Conservation (phyloP, 768 basidiomycete genomes). For the Mycena indigotica region DNA sequence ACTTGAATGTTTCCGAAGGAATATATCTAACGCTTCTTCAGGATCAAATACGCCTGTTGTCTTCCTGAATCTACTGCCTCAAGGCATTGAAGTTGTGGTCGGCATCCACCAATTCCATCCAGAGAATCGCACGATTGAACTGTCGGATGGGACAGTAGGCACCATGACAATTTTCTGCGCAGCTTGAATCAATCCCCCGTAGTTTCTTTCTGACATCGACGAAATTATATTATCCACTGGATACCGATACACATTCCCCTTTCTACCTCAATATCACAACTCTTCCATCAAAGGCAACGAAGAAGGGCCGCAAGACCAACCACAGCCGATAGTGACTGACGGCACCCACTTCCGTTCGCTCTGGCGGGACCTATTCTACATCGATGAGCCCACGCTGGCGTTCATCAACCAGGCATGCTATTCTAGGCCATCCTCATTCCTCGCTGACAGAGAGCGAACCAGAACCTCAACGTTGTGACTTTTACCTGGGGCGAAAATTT, state of each 20-base stretch:
- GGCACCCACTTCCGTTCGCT: slow-evolving; percentile 30
- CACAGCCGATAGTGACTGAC: slow-evolving; percentile 28
- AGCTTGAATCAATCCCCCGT: background rate
- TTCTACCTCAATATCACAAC: slow-evolving; percentile 33
- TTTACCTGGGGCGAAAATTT: slow-evolving; percentile 17
- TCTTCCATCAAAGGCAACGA: slow-evolving; percentile 15
- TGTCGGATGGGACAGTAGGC: slow-evolving; percentile 28
- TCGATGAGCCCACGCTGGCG: slow-evolving; percentile 34
- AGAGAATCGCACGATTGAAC: slow-evolving; percentile 25
- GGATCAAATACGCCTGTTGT: slow-evolving; percentile 16
- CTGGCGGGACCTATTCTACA: slow-evolving; percentile 33
- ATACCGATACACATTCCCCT: slow-evolving; percentile 33
- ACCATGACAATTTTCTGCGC: background rate
- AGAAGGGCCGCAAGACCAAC: slow-evolving; percentile 13
- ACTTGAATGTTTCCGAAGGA: background rate
- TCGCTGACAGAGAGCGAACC: no score
- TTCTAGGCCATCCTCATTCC: no score
- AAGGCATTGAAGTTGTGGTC: slow-evolving; percentile 27
- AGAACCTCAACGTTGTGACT: slow-evolving; percentile 17
- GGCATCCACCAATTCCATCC: slow-evolving; percentile 31
- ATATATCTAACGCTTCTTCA: background rate
- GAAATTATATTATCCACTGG: slow-evolving; percentile 34
- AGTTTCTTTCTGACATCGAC: slow-evolving; percentile 30
- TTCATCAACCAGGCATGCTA: no score
- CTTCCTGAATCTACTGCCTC: slow-evolving; percentile 24